A percentile compares a stretch with the other conserved stretches of the same genome.
Conservation (phyloP, 192 early-diverging fungal genomes). For the Podila horticola region DNA sequence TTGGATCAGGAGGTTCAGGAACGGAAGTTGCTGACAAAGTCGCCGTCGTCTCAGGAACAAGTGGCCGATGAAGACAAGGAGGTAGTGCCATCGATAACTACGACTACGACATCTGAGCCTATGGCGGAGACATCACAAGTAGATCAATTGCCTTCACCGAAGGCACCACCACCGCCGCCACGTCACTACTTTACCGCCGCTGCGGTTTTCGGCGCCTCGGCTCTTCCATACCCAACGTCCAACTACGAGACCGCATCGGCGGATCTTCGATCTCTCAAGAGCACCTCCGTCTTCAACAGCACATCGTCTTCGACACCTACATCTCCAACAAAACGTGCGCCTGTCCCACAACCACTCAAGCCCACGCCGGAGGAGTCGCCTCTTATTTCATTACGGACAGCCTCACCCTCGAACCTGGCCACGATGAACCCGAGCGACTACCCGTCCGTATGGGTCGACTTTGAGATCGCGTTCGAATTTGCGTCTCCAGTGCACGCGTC, state of each 20-base stretch:
- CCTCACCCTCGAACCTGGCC: constrained; percentile 28
- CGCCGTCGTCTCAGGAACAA: background rate
- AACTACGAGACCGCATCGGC: background rate
- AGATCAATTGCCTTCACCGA: background rate
- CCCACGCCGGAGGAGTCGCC: background rate
- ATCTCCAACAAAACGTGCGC: background rate
- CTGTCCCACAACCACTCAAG: background rate
- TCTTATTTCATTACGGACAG: constrained; percentile 9
- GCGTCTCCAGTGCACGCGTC: constrained; percentile 82
- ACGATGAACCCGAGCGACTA: constrained; percentile 51
- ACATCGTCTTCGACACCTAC: background rate
- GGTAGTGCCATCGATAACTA: background rate
- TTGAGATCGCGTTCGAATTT: constrained; percentile 86
- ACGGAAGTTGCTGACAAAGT: constrained; percentile 5
- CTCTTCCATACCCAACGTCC: constrained; percentile 11
- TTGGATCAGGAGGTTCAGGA: constrained; percentile 45
- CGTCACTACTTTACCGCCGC: constrained; percentile 24
- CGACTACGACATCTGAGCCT: background rate
- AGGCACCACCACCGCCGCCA: constrained; percentile 3
- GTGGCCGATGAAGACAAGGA: background rate
- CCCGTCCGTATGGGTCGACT: constrained; percentile 74
- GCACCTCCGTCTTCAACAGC: background rate
- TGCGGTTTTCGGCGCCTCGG: constrained; percentile 33
- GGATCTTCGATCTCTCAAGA: background rate
- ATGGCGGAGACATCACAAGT: background rate